Evolutionary conservation across 129 eudicot genomes (phyloP), one percentile per base, ranked within the genome.

Genomic region (Centella asiatica): DNA sequence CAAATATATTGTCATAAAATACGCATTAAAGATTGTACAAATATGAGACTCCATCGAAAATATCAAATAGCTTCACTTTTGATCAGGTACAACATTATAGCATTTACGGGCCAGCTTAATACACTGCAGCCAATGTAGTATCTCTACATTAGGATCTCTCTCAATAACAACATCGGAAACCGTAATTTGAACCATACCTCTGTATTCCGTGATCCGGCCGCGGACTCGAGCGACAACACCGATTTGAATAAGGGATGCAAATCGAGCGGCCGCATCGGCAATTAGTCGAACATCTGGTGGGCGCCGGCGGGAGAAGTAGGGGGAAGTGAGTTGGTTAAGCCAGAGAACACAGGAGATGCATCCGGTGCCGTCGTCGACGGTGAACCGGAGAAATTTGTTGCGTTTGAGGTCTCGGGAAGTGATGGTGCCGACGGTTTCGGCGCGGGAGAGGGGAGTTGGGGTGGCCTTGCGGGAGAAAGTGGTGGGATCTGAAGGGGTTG

Each of bases 331-430:
- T 0, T 92, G 98, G 65, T 92, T 84, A 47, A 84, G 87, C 98
- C 98, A 92, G 15, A 92, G 88, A n/a, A 92, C 77, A 42, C 98
- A 92, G 0, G 89, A 77, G 50, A 87, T 69, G 80, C 81, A 77
- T 0, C 95, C 96, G 10, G 94, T 87, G 61, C 96, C 96, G 29
- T 92, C 96, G 31, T 87, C 99, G 31, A 87, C 44, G n/a, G 85
- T 57, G 82, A 92, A 92, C 15, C 64, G 44, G 44, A 92, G 79
- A 76, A 80, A 92, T 34, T 69, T 67, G 62, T 72, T 80, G 70
- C 95, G 90, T 57, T 87, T 87, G 69, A 62, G 71, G 4, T 92
- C 88, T 0, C 90, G 76, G 77, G 70, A 62, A 0, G 85, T 80
- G 51, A 92, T 70, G 10, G 73, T 28, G 56, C 98, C 96, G 9